Evolutionary conservation across 768 basidiomycete species (phyloP), one percentile per base, ranked within the genome.

Genomic region (Sarcomyxa edulis): DNA sequence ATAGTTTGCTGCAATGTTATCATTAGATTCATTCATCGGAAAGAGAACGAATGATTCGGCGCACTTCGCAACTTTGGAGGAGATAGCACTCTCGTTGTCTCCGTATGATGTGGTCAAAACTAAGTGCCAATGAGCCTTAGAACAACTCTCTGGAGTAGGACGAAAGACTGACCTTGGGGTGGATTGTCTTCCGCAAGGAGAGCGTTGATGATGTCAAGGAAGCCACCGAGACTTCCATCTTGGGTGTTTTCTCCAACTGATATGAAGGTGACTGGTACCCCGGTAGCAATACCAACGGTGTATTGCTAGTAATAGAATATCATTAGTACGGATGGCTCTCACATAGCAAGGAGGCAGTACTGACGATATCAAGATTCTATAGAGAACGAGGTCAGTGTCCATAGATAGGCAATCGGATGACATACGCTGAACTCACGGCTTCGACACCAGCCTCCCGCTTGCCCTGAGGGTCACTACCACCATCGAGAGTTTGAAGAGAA

Each of bases 51-150:
- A 11, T 20, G 11, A 35, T 9, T 37, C 9, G 16, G 15, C 14
- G 10, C 12, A 37, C 41, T 10, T 16, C 8, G 22, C 35, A 14
- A 37, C 7, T 11, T 23, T 14, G 3, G 25, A 16, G 22, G 34
- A 16, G 9, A 25, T 11, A 16, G 6, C 31, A 32, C 21, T 40
- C 38, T 78, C 78, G 31, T 72, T 62, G 27, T 74, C 71, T 0
- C 63, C 70, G 45, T 79, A 78, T 39, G 68, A 71, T 0, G 71
- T 76, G 0, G 74, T 69, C 18, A 79, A 62, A 0, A 71, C n/a
- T n/a, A n/a, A n/a, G n/a, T n/a, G n/a, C n/a, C n/a, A n/a, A n/a
- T n/a, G n/a, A n/a, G n/a, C n/a, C n/a, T n/a, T 65, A 37, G 29
- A 15, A 23, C 19, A 32, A 34, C n/a, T n/a, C n/a, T n/a, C n/a